Percentiles rank a stretch among this genome's conserved stretches.
Conservation (phyloP, 2,329 filamentous ascomycete genomes). For the Diaporthe longicolla region DNA sequence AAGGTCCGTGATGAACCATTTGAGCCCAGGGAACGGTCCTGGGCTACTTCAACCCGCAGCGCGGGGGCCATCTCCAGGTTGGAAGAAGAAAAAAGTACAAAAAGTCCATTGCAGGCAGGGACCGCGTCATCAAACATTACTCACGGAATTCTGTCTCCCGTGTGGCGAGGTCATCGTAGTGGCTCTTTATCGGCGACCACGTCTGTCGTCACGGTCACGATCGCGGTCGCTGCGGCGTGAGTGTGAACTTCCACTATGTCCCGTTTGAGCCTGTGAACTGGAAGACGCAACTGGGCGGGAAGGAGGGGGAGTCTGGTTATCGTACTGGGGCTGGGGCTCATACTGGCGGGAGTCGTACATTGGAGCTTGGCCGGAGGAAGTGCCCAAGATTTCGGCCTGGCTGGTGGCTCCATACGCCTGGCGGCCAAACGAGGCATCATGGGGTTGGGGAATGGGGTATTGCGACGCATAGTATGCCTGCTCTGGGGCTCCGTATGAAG, state of each 20-base stretch:
- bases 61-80: slow-evolving; percentile 40
- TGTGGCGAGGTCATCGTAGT: slow-evolving; percentile 41
- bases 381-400: slow-evolving; percentile 40
- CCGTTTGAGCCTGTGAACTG: slow-evolving; percentile 44
- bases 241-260: slow-evolving; percentile 42
- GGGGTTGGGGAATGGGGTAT: slow-evolving; percentile 59
- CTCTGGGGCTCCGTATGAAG: slow-evolving; percentile 20
- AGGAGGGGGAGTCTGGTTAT: slow-evolving; percentile 40
- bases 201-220: slow-evolving; percentile 37
- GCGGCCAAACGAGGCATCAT: slow-evolving; percentile 71
- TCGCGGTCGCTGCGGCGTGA: slow-evolving; percentile 41
- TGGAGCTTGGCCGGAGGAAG: slow-evolving; percentile 42
- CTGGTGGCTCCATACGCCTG: slow-evolving; percentile 61
- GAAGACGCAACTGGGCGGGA: slow-evolving; percentile 38
- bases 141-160: slow-evolving; percentile 38
- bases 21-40: slow-evolving; percentile 26
- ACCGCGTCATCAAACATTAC: slow-evolving; percentile 38
- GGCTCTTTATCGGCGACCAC: slow-evolving; percentile 45
- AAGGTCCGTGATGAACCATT: not conserved
- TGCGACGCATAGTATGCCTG: slow-evolving; percentile 50
- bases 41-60: slow-evolving; percentile 25
- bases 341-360: slow-evolving; percentile 42
- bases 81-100: slow-evolving; percentile 19
- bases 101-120: slow-evolving; percentile 38
- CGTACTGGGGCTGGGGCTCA: slow-evolving; percentile 41